Evolutionary conservation across 2,329 filamentous ascomycete species (phyloP).

Genomic region (Fusarium xylarioides): DNA sequence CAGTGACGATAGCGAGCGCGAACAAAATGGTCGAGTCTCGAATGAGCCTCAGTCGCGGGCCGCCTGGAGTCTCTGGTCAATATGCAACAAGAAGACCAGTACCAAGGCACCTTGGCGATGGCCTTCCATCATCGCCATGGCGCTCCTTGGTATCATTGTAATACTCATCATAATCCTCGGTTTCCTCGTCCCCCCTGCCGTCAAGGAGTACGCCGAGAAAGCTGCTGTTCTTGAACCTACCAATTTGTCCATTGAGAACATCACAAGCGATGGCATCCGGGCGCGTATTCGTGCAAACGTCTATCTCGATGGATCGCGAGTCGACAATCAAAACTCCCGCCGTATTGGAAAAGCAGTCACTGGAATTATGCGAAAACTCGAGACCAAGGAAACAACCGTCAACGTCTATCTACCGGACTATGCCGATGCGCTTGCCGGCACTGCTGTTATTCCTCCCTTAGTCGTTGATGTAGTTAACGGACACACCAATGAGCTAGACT

Average conservation of each 20-base stretch:
- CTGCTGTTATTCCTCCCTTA: constrained; percentile 77
- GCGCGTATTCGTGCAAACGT: constrained; percentile 86
- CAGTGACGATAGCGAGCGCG: constrained; percentile 42
- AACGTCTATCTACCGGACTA: constrained; percentile 86
- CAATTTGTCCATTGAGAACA: constrained; percentile 83
- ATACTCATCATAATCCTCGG: constrained; percentile 78
- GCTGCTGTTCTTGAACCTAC: constrained; percentile 85
- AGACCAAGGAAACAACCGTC: constrained; percentile 76
- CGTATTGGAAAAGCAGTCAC: constrained; percentile 81
- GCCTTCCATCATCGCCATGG: constrained; percentile 81
- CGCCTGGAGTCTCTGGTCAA: constrained; percentile 37
- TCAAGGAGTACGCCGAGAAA: constrained; percentile 87
- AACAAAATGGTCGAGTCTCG: constrained; percentile 36
- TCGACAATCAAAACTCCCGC: constrained; percentile 75
- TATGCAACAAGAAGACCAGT: constrained; percentile 25
- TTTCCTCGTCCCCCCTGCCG: constrained; percentile 81
- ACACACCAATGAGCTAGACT: constrained; percentile 78
- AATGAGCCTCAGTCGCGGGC: constrained; percentile 8
- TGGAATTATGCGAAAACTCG: constrained; percentile 80
- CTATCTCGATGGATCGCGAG: constrained; percentile 78
- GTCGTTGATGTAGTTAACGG: constrained; percentile 81
- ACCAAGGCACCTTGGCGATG: constrained; percentile 60
- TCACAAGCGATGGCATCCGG: constrained; percentile 80
- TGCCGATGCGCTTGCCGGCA: constrained; percentile 78
- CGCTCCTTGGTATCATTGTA: constrained; percentile 68